Base-by-base conservation (phyloP, 1,284 basidiomycete species). In the Microbotryum saponariae region DNA sequence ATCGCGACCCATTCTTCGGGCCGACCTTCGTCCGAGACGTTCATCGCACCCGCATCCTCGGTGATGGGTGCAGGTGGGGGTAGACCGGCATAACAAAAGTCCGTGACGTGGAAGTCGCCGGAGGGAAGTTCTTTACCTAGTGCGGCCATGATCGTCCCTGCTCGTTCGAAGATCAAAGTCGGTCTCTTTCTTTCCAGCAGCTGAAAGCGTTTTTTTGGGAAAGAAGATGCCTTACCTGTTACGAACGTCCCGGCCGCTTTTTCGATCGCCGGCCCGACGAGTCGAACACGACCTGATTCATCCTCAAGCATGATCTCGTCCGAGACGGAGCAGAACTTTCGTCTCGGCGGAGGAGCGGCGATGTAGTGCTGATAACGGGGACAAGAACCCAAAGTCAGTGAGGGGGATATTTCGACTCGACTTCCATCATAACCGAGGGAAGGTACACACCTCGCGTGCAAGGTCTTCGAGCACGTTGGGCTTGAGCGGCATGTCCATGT, bases 401-500 rank as follows among this genome's bases (percentile, higher is more conserved):
- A 23, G 1, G 9, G 18, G 7, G 25, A 10, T 25, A n/a, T 23
- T 21, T 45, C 9, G n/a, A 9, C n/a, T n/a, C n/a, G n/a, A n/a
- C n/a, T n/a, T n/a, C n/a, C n/a, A n/a, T n/a, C n/a, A n/a, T n/a
- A n/a, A n/a, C n/a, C n/a, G n/a, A n/a, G n/a, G n/a, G n/a, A 21
- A 10, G 47, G 29, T 52, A 70, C 87, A 71, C 72, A 96, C 94
- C 72, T 98, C 91, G 73, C 89, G 82, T 16, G 87, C 91, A 68
- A 98, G 83, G 69, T 99, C 96, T 72, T 93, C 88, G 59, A 99
- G 81, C 16, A 99, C 89, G 71, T 97, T 97, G 0, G 94, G 94
- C 74, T 99, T 99, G 60, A 97, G 81, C 5, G 89, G 89, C 96
- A 98, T 97, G 65, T 96, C 89, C 82, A 96, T 87, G 76, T 97